Evolutionary conservation across 2,329 filamentous ascomycete genomes (phyloP).

Genomic region (Thyridium curvatum): DNA sequence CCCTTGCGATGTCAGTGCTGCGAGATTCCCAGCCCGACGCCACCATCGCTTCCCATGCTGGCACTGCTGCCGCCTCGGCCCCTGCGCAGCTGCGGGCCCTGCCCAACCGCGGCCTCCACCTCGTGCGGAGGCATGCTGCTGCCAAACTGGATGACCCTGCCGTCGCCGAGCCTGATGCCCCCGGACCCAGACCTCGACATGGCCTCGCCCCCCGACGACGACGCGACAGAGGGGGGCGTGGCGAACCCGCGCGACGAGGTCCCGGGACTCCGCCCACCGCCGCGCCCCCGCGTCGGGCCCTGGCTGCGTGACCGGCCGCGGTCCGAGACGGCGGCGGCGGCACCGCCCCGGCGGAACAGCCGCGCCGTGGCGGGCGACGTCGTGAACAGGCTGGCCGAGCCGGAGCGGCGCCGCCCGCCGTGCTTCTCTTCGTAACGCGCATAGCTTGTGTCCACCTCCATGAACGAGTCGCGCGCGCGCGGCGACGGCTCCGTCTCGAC

Average conservation of each 20-base stretch:
- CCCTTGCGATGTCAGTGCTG: no score
- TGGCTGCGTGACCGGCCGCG: constrained; percentile 4
- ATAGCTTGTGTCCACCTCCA: constrained; percentile 22
- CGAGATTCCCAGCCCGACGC: constrained; percentile 6
- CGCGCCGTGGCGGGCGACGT: not conserved
- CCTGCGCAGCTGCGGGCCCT: not conserved
- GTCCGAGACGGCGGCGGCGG: not conserved
- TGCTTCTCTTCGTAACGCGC: constrained; percentile 16
- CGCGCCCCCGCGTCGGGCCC: constrained; percentile 1
- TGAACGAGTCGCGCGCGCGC: constrained; percentile 17
- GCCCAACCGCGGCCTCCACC: not conserved
- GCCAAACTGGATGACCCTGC: constrained; percentile 16
- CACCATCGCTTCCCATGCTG: not conserved
- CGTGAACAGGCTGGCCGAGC: constrained; percentile 4
- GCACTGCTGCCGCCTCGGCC: not conserved
- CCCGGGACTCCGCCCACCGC: not conserved
- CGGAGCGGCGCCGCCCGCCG: constrained; percentile 1
- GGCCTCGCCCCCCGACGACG: constrained; percentile 9
- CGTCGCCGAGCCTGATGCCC: constrained; percentile 14
- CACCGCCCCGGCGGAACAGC: constrained; percentile 1
- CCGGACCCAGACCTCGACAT: constrained; percentile 13
- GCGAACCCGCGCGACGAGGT: constrained; percentile 1
- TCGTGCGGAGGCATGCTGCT: constrained; percentile 1
- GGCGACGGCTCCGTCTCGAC: constrained; percentile 39
- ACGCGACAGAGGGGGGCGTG: constrained; percentile 3